These are phyloP conservation scores for Chimonanthus salicifolius DNA, from an alignment of 164 flowering plant species.

Conservation along the genomic window DNA sequence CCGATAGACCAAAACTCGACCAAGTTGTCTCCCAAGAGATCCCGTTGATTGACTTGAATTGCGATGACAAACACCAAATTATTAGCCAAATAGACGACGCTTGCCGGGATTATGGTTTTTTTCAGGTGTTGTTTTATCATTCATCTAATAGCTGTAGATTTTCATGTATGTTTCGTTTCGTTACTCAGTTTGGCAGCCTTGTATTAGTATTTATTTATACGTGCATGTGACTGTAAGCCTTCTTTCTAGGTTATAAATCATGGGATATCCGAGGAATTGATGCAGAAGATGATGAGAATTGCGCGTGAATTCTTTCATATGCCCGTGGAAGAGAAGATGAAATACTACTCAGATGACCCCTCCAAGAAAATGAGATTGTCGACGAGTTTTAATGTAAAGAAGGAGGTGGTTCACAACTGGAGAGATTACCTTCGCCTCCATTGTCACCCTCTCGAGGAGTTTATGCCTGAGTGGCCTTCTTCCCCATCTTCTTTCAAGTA, in stretches of 20 bases:
- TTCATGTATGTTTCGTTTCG: background rate
- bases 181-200: background rate
- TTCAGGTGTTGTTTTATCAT: conserved; percentile 36
- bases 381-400: conserved; percentile 67
- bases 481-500: conserved; percentile 66
- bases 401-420: conserved; percentile 74
- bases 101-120: conserved; percentile 48
- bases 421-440: conserved; percentile 79
- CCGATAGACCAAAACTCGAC: conserved; percentile 57
- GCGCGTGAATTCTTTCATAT: conserved; percentile 47
- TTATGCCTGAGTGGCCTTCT: conserved; percentile 61
- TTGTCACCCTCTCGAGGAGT: conserved; percentile 61
- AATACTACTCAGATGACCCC: conserved; percentile 40
- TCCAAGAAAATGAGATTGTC: conserved; percentile 57
- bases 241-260: conserved; percentile 55
- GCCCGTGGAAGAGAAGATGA: conserved; percentile 75
- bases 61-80: conserved; percentile 20
- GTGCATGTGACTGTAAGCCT: too few species aligned
- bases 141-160: too few species aligned
- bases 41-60: conserved; percentile 52
- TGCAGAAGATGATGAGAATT: conserved; percentile 38
- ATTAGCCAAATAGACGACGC: conserved; percentile 42
- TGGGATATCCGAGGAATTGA: conserved; percentile 37
- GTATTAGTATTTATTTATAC: background rate
- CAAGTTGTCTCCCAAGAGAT: conserved; percentile 41